Evolutionary conservation across 2,329 filamentous ascomycete species (phyloP), one percentile per base, ranked within the genome.

Genomic region (Rhynchosporium agropyri): DNA sequence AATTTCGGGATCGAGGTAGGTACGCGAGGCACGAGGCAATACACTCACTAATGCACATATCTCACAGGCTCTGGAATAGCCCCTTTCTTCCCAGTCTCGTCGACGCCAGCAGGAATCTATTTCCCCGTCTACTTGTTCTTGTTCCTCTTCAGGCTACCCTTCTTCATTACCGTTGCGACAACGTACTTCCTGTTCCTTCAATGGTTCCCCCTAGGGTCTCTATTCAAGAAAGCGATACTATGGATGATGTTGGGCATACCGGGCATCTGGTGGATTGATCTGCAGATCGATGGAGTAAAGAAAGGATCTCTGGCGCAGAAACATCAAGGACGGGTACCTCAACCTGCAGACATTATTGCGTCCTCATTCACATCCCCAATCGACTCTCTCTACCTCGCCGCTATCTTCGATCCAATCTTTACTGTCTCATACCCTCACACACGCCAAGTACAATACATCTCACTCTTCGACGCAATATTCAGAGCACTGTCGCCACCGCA

Each of bases 251-350:
- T 99, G 70, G 89, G 87, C 43, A 89, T 96, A 63, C 92, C 93
- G 0, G 94, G 95, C 33, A 91, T 99, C 63, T 98, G 93, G 92
- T 98, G 94, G 94, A 89, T 97, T 62, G 95, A 99, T 77, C 81
- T 99, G n/a, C 94, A 97, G 76, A 91, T 99, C 68, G 95, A 99
- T 75, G 94, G 94, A 63, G 95, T 99, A 60, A 93, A 91, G 78
- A 91, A 92, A 78, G 95, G 95, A 79, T 93, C 89, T 31, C 81
- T 96, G 38, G 88, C 89, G 53, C 88, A 89, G 72, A 88, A 92
- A 71, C 87, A 89, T 45, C 79, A 83, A 62, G 81, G 87, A 64
- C 86, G 91, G 46, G 85, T 98, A 20, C 95, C 95, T 1, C 85
- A 89, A 61, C 85, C 89, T 4, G 87, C 90, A 53, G 90, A 89